Base-by-base conservation (phyloP, 1,284 basidiomycete genomes). In the Volvariella volvacea region DNA sequence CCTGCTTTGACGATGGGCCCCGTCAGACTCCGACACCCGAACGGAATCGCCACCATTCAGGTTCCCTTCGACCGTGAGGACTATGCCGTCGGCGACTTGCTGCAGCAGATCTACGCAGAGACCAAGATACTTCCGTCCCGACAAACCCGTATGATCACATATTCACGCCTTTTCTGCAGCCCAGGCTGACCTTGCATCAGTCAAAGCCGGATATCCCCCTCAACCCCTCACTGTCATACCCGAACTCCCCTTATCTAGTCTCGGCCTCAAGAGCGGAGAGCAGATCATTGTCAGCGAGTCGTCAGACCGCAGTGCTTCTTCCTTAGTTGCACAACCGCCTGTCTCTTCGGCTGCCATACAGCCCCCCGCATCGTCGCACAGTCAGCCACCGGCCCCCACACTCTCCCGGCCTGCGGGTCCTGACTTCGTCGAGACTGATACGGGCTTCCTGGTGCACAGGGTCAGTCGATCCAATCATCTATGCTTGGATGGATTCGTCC, bases 121-220 rank as follows among this genome's bases (percentile, higher is more conserved):
- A 81, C 86, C 3, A 74, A 84, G 47, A 90, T 93, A 39, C 71
- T 77, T 10, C 86, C 87, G 0, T 80, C 79, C 8, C 78, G 78
- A 43, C 91, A 92, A 69, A 81, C 81, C 51, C 63, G 90, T 92
- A 58, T 62, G 86, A 68, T 34, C 22, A 42, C 37, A 39, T 44
- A 33, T 31, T 41, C 48, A 25, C 19, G 48, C 16, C 22, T 39
- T 21, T 39, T 45, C 41, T 45, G 36, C 48, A 41, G 43, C 42
- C 21, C 44, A 38, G 39, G 34, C 20, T 20, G 31, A 4, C 46
- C 22, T 30, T 30, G 21, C 7, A 28, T 15, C 50, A 94, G 91
- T 94, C 52, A 92, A 87, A 65, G 74, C 77, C 21, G 88, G 91
- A 33, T 93, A 93, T 62, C 92, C 92, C 1, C 90, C 90, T 0